A percentile compares a stretch with the other conserved stretches of the same genome.
Evolutionary conservation across 306 rosid genomes (phyloP).

Genomic region (Mucuna pruriens): DNA sequence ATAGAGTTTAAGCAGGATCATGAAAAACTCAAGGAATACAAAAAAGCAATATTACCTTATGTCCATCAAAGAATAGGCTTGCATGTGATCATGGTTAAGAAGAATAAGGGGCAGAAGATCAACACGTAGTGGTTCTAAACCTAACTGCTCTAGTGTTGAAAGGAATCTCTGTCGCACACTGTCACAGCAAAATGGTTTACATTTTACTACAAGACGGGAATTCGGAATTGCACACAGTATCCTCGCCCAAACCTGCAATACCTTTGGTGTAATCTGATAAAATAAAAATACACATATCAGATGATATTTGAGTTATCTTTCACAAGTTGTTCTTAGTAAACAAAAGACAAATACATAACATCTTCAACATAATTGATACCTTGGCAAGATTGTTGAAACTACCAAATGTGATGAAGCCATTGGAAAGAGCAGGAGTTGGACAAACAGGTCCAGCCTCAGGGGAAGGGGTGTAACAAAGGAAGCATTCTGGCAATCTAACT

Average conservation of each 20-base stretch:
- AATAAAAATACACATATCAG: not conserved
- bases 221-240: constrained; percentile 3
- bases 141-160: constrained; percentile 11
- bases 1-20: not conserved
- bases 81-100: constrained; percentile 27
- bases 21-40: not conserved
- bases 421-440: constrained; percentile 14
- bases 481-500: constrained; percentile 19
- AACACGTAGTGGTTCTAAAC: constrained; percentile 14
- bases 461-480: constrained; percentile 27
- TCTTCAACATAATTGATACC: not conserved
- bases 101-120: constrained; percentile 25
- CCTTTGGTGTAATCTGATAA: constrained; percentile 20
- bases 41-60: not conserved
- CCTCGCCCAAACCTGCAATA: constrained; percentile 7
- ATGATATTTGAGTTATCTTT: not conserved
- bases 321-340: not conserved
- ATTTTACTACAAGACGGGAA: constrained; percentile 17
- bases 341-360: not conserved
- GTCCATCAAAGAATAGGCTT: constrained; percentile 26
- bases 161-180: constrained; percentile 20
- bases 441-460: constrained; percentile 20
- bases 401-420: constrained; percentile 19
- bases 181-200: constrained; percentile 8
- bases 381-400: constrained; percentile 24